Evolutionary conservation across 2,329 filamentous ascomycete species (phyloP).

Genomic region (Zymoseptoria pseudotritici): DNA sequence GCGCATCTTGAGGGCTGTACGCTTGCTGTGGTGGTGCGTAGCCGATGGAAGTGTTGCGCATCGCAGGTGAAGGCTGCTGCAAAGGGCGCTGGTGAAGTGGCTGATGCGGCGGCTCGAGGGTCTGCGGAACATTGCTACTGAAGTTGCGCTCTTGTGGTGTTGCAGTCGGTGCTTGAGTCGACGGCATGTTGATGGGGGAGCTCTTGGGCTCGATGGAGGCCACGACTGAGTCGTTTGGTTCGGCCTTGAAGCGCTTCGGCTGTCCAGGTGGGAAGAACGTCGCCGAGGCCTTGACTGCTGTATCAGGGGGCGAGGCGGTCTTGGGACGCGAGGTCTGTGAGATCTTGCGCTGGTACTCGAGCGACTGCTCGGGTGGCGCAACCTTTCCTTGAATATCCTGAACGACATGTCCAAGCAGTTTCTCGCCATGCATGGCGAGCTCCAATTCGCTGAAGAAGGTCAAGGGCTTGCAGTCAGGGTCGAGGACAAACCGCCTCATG

Average conservation of each 20-base stretch:
- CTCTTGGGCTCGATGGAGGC: neutral
- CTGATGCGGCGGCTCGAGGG: neutral
- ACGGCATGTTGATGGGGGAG: neutral
- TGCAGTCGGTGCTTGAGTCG: neutral
- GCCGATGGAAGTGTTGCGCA: neutral
- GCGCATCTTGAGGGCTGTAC: neutral
- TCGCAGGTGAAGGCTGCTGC: neutral
- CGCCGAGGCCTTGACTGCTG: neutral
- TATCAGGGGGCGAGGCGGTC: neutral
- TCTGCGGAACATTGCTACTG: neutral
- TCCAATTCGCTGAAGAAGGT: conserved; percentile 20
- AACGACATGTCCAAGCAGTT: conserved; percentile 14
- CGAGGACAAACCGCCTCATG: conserved; percentile 16
- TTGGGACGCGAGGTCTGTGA: neutral
- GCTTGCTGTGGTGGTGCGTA: neutral
- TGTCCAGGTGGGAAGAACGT: neutral
- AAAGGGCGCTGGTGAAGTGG: neutral
- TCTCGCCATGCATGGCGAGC: conserved; percentile 12
- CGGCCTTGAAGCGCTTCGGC: neutral
- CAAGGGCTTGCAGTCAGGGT: conserved; percentile 10
- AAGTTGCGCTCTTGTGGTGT: neutral
- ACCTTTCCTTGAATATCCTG: conserved; percentile 10
- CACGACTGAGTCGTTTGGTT: neutral
- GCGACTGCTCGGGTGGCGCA: neutral
- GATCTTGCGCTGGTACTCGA: neutral